phyloP scores from a whole-genome alignment of 2,329 filamentous ascomycete genomes.

The Lecanicillium sp. region DNA sequence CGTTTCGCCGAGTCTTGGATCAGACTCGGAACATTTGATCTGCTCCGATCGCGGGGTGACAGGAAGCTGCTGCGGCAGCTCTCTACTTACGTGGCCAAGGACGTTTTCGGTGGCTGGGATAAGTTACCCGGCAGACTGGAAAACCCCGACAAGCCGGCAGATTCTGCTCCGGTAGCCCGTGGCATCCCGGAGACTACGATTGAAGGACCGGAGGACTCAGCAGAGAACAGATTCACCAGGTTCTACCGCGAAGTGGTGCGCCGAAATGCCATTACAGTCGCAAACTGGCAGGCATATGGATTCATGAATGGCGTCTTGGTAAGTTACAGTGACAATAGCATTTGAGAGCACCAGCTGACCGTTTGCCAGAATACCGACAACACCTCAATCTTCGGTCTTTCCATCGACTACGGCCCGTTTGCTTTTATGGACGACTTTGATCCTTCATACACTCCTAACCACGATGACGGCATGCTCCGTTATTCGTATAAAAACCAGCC shows the following conservation, averaged over 20 bases:
- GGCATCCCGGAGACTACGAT: conserved; percentile 49
- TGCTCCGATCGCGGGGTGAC: conserved; percentile 77
- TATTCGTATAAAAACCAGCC: conserved; percentile 95
- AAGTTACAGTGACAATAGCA: conserved; percentile 6
- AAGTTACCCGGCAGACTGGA: conserved; percentile 59
- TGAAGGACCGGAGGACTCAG: conserved; percentile 59
- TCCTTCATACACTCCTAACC: conserved; percentile 89
- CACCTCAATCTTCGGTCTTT: conserved; percentile 81
- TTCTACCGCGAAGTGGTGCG: conserved; percentile 83
- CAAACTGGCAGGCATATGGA: conserved; percentile 95
- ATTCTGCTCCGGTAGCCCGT: conserved; percentile 35
- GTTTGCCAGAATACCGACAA: conserved; percentile 75
- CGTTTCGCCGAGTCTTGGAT: conserved; percentile 91
- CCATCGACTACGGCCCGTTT: conserved; percentile 92
- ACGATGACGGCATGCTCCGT: conserved; percentile 80
- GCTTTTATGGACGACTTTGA: conserved; percentile 98
- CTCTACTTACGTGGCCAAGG: conserved; percentile 76
- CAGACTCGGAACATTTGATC: conserved; percentile 89
- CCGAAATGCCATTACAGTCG: conserved; percentile 80
- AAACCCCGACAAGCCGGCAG: conserved; percentile 39
- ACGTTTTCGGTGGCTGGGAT: conserved; percentile 84
- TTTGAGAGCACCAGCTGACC: conserved; percentile 12
- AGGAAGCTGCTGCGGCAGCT: conserved; percentile 64
- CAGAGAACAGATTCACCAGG: conserved; percentile 80
- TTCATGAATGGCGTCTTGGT: conserved; percentile 94